Evolutionary conservation across 108 stramenopile species (phyloP).

Genomic region (Pseudonitzschia multiseries): DNA sequence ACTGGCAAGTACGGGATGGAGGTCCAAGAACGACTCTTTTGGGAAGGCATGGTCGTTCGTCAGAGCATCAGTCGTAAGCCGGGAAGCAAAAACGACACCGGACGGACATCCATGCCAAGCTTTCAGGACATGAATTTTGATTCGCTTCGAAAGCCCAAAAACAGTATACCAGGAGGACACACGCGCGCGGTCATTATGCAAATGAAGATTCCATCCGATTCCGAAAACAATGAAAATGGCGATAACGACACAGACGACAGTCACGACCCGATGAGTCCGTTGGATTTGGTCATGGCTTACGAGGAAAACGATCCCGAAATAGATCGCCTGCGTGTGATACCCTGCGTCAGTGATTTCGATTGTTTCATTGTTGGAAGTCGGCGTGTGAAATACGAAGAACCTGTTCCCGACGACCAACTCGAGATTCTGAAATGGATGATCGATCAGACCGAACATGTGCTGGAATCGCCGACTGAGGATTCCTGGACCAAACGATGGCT

Average conservation of each 20-base stretch:
- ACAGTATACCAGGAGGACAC: slow-evolving; percentile 5
- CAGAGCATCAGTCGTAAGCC: slow-evolving; percentile 34
- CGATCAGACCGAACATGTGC: slow-evolving; percentile 36
- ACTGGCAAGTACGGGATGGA: slow-evolving; percentile 43
- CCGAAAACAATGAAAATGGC: slow-evolving; percentile 12
- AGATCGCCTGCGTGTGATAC: slow-evolving; percentile 32
- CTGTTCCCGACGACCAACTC: slow-evolving; percentile 54
- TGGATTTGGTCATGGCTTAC: slow-evolving; percentile 52
- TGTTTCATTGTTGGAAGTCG: slow-evolving; percentile 54
- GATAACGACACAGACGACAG: slow-evolving; percentile 13
- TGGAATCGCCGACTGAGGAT: slow-evolving; percentile 22
- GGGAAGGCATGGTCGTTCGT: slow-evolving; percentile 51
- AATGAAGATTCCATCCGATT: not conserved
- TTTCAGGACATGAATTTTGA: slow-evolving; percentile 64
- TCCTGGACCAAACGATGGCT: slow-evolving; percentile 51
- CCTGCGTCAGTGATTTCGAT: slow-evolving; percentile 65
- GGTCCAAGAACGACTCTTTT: slow-evolving; percentile 51
- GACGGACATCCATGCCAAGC: slow-evolving; percentile 42
- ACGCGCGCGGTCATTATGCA: slow-evolving; percentile 39
- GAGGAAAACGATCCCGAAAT: slow-evolving; percentile 40
- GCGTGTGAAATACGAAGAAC: slow-evolving; percentile 44
- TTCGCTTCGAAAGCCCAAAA: slow-evolving; percentile 23
- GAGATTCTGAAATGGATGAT: slow-evolving; percentile 46
- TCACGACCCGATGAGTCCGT: slow-evolving; percentile 45
- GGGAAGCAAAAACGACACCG: slow-evolving; percentile 48